Evolutionary conservation across 257 asterid species (phyloP).

Genomic region (Nemophila menziesii): DNA sequence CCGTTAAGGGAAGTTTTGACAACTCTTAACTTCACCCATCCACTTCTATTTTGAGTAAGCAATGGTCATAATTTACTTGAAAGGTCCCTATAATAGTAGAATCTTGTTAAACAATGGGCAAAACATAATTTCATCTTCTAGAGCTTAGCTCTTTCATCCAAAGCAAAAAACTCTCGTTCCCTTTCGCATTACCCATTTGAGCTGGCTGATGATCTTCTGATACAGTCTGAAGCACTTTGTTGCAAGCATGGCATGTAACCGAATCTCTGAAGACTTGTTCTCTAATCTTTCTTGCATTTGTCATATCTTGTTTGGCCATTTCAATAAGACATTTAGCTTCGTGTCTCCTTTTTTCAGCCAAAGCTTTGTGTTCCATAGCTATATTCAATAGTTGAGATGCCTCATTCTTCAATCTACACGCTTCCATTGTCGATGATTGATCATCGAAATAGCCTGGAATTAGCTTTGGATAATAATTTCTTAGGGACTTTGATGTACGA

Average conservation of each 20-base stretch:
- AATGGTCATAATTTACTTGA: too few species aligned
- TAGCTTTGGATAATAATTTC: too few species aligned
- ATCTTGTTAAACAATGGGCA: too few species aligned
- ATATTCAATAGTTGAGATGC: slow-evolving; percentile 18
- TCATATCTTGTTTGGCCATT: slow-evolving; percentile 28
- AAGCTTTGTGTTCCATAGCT: slow-evolving; percentile 21
- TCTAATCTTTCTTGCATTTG: slow-evolving; percentile 21
- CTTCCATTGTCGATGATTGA: slow-evolving; percentile 9
- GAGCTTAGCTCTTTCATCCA: background rate
- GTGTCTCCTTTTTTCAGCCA: slow-evolving; percentile 24
- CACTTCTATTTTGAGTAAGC: too few species aligned
- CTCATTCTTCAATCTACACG: slow-evolving; percentile 16
- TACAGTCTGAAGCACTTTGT: slow-evolving; percentile 10
- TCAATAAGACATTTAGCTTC: slow-evolving; percentile 24
- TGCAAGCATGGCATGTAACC: slow-evolving; percentile 23
- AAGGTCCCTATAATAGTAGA: too few species aligned
- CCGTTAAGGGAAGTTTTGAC: too few species aligned
- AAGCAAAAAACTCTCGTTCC: slow-evolving; percentile 4
- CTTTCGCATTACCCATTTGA: slow-evolving; percentile 4
- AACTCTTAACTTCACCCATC: too few species aligned
- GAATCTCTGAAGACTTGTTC: slow-evolving; percentile 18
- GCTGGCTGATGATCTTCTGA: slow-evolving; percentile 1
- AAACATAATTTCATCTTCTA: background rate
- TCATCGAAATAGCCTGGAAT: background rate
- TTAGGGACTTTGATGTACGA: background rate